These are phyloP conservation scores for Mangifera indica DNA, from an alignment of 345 rosid genomes.

Conservation along the genomic window DNA sequence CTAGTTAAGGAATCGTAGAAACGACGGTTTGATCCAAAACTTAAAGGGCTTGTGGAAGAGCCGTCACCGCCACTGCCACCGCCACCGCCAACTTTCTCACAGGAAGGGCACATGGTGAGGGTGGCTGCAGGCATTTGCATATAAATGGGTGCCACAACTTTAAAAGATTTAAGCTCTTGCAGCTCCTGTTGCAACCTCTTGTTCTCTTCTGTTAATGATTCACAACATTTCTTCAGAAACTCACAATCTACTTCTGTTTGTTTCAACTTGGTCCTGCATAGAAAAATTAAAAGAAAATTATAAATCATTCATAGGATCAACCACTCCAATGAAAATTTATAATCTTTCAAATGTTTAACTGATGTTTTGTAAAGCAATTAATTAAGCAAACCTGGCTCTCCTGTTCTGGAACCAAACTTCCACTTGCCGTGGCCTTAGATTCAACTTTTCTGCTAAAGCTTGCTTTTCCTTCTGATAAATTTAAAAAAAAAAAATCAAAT, in stretches of 20 bases:
- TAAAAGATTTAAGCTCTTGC: slow-evolving; percentile 52
- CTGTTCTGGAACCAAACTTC: slow-evolving; percentile 89
- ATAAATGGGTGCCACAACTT: slow-evolving; percentile 19
- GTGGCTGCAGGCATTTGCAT: slow-evolving; percentile 37
- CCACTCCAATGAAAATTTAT: slow-evolving; percentile 3
- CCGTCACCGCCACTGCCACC: neutral
- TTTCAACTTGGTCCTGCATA: slow-evolving; percentile 60
- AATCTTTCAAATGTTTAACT: slow-evolving; percentile 9
- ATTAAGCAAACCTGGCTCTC: slow-evolving; percentile 57
- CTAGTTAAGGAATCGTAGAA: slow-evolving; percentile 20
- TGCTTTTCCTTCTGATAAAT: slow-evolving; percentile 53
- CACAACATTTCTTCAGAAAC: slow-evolving; percentile 56
- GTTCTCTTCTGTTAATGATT: slow-evolving; percentile 55
- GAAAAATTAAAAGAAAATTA: neutral
- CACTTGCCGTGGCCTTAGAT: slow-evolving; percentile 70
- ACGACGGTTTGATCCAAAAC: slow-evolving; percentile 16
- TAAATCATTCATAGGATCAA: neutral
- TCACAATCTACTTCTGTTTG: slow-evolving; percentile 63
- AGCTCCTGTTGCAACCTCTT: slow-evolving; percentile 53
- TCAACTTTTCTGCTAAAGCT: slow-evolving; percentile 57
- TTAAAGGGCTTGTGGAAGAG: slow-evolving; percentile 14
- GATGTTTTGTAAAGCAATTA: neutral
- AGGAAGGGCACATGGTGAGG: slow-evolving; percentile 39
- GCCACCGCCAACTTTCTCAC: slow-evolving; percentile 30
- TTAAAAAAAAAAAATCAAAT: neutral